phyloP scores from a whole-genome alignment of 1,284 basidiomycete species.

The Tilletia horrida region DNA sequence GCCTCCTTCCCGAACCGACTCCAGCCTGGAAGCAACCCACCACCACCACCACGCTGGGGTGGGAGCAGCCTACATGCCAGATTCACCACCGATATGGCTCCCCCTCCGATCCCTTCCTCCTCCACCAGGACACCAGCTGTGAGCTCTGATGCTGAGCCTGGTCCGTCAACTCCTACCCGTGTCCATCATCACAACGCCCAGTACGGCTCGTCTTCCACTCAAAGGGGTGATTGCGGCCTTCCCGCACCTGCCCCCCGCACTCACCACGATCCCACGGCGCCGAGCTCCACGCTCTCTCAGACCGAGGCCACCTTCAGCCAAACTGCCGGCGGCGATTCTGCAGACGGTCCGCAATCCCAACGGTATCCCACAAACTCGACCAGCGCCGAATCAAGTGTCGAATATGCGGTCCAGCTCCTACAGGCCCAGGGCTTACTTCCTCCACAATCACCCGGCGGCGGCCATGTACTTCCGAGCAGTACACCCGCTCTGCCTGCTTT shows the following conservation, averaged over 20 bases:
- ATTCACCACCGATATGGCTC: not conserved
- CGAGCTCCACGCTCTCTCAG: too few relatives aligned
- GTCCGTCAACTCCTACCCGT: not conserved
- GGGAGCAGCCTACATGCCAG: not conserved
- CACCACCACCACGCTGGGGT: not conserved
- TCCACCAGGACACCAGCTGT: too few relatives aligned
- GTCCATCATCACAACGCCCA: not conserved
- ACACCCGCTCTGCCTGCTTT: not conserved
- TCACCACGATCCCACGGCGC: not conserved
- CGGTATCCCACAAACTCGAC: slow-evolving; percentile 2
- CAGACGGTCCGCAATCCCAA: not conserved
- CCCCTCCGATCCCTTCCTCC: not conserved
- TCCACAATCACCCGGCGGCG: not conserved
- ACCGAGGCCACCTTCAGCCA: not conserved
- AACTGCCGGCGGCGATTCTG: not conserved
- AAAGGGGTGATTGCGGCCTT: not conserved
- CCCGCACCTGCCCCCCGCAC: not conserved
- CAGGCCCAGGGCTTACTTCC: not conserved
- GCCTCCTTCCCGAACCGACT: slow-evolving; percentile 10
- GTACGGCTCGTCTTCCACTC: not conserved
- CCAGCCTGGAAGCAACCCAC: not conserved
- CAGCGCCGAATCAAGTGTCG: not conserved
- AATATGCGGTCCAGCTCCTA: not conserved
- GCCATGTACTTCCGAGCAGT: not conserved
- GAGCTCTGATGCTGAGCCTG: not conserved